Conservation (phyloP, 192 early-diverging fungal genomes). For the Podochytrium sp. region DNA sequence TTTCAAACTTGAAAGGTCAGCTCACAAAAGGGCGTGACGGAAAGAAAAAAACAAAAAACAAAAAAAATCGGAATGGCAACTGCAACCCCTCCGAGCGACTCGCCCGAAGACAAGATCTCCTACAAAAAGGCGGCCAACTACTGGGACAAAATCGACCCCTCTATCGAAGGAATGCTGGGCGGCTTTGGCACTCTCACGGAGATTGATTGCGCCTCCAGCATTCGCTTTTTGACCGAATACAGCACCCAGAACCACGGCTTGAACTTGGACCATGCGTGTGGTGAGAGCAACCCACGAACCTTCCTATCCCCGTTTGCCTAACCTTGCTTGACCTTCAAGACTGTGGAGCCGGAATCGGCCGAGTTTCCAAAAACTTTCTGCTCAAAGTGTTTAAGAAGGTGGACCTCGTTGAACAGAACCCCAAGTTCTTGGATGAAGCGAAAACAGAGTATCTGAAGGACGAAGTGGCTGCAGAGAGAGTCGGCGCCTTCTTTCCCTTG, state of each 20-base stretch:
- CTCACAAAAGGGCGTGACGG: too few species aligned
- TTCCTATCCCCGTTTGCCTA: too few species aligned
- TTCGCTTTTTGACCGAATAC: constrained; percentile 72
- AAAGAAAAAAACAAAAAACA: too few species aligned
- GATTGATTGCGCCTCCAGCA: constrained; percentile 72
- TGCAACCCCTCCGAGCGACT: too few species aligned
- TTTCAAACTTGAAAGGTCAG: too few species aligned
- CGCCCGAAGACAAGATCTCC: constrained; percentile 37
- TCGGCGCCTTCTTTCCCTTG: constrained; percentile 55
- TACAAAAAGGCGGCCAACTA: constrained; percentile 55
- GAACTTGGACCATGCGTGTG: constrained; percentile 40
- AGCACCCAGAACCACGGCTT: constrained; percentile 28
- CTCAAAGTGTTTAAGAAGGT: constrained; percentile 78
- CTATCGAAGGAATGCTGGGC: constrained; percentile 89
- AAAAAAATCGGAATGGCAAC: too few species aligned
- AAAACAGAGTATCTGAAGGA: constrained; percentile 59
- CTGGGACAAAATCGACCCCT: constrained; percentile 45
- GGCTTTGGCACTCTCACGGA: constrained; percentile 78
- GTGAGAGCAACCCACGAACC: constrained; percentile 20
- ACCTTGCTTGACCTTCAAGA: too few species aligned
- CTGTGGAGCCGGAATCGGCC: constrained; percentile 95
- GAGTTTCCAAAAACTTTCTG: constrained; percentile 87
- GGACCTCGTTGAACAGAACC: constrained; percentile 89
- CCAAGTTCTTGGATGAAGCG: constrained; percentile 78
- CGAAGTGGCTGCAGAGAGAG: constrained; percentile 43